Base-by-base conservation (phyloP, 352 stramenopile species). In the Phytopythium cucurbitacearum region DNA sequence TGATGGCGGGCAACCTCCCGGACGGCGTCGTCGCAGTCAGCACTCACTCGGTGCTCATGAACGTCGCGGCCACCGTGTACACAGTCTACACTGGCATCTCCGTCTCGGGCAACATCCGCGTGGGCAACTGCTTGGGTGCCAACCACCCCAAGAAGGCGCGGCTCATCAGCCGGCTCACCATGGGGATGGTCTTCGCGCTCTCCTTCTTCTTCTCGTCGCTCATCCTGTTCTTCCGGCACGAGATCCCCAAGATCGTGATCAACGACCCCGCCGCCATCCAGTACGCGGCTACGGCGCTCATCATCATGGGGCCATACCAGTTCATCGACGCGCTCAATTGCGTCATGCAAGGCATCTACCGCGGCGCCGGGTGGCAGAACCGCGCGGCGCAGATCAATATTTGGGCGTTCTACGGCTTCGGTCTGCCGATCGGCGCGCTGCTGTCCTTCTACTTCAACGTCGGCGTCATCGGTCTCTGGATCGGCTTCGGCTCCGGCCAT, bases 121-220 rank as follows among this genome's bases (percentile, higher is more conserved):
- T 93, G 33, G 85, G 85, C 28, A 93, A 93, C 51, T 82, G 76
- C 45, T 49, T 95, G 12, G 85, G 85, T n/a, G 82, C 80, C 12
- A 89, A 89, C 56, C 70, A 87, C 45, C 63, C 78, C 10, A 73
- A 82, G 57, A 75, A 80, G 45, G 85, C 82, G 16, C 46, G 73
- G 52, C 56, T 92, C 12, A 79, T 85, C 16, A 75, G 67, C 7
- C 66, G 65, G 40, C 67, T 89, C 12, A 72, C 67, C 0, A 60
- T 85, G 32, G 42, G 28, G 16, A 73, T 79, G 12, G 69, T 68
- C n/a, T 74, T 77, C 40, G 51, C 62, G 46, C 60, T 78, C 2
- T 74, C 66, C 34, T 65, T 60, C 51, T 62, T 79, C 34, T 71
- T 84, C 40, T 58, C 65, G 6, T 21, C 48, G 34, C 49, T 83